These are phyloP conservation scores for Salvia miltiorrhiza DNA, from an alignment of 257 asterid species.

Conservation along the genomic window DNA sequence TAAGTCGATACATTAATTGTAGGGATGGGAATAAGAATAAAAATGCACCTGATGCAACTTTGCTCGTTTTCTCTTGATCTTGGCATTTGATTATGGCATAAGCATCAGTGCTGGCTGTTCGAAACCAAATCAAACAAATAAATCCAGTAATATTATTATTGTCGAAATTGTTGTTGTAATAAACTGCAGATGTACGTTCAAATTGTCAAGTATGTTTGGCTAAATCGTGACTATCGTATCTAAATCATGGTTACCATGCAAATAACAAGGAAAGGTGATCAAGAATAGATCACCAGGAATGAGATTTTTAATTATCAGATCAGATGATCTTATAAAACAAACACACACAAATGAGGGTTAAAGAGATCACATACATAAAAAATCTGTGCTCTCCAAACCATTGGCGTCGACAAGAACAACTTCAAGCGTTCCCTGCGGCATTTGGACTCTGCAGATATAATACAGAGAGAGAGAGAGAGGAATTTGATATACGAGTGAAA, in stretches of 20 bases:
- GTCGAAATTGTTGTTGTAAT: background rate
- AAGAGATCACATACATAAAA: constrained; percentile 35
- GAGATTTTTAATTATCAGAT: background rate
- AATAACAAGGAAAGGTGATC: background rate
- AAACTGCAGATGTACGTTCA: no score
- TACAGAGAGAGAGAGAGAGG: background rate
- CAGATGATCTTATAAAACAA: background rate
- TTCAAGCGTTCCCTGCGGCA: constrained; percentile 80
- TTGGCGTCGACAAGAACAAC: constrained; percentile 57
- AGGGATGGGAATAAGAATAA: no score
- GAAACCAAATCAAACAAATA: background rate
- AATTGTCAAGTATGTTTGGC: no score
- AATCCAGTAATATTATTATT: background rate
- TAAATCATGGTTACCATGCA: background rate
- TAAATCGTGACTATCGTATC: background rate
- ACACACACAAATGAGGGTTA: background rate
- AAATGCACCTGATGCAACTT: constrained; percentile 50
- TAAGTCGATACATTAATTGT: no score
- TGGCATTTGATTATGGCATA: constrained; percentile 49
- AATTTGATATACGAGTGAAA: no score
- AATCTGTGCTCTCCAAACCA: constrained; percentile 54
- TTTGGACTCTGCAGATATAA: no score
- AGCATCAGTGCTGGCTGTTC: constrained; percentile 56
- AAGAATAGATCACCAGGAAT: background rate
- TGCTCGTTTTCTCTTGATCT: constrained; percentile 63